Evolutionary conservation across 2,329 filamentous ascomycete species (phyloP).

Genomic region (Cladophialophora exuberans): DNA sequence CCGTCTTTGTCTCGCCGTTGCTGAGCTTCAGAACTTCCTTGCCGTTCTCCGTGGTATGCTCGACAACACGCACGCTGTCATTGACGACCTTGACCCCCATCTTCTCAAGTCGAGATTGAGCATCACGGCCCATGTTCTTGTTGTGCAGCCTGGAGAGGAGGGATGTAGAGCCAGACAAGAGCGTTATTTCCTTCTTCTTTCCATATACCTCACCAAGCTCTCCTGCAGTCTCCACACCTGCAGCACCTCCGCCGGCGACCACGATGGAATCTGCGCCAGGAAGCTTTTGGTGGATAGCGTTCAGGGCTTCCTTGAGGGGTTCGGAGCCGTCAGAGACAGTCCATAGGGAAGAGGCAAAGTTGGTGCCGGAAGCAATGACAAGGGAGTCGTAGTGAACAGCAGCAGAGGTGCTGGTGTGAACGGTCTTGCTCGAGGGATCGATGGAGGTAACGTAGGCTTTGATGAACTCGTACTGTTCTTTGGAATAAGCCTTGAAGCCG

Average conservation of each 20-base stretch:
- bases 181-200: slow-evolving; percentile 44
- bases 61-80: slow-evolving; percentile 41
- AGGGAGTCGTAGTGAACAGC: slow-evolving; percentile 56
- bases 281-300: slow-evolving; percentile 41
- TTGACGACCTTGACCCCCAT: slow-evolving; percentile 52
- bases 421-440: slow-evolving; percentile 46
- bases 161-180: slow-evolving; percentile 46
- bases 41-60: slow-evolving; percentile 36
- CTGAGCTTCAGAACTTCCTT: slow-evolving; percentile 48
- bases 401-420: slow-evolving; percentile 46
- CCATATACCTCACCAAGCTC: slow-evolving; percentile 50
- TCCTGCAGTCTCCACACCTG: slow-evolving; percentile 54
- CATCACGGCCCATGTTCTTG: slow-evolving; percentile 41
- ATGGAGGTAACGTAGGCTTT: slow-evolving; percentile 54
- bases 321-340: slow-evolving; percentile 50
- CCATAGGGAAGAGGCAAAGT: slow-evolving; percentile 43
- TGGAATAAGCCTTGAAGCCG: slow-evolving; percentile 55
- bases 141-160: slow-evolving; percentile 49
- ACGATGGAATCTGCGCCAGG: slow-evolving; percentile 48
- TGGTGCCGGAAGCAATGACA: slow-evolving; percentile 59
- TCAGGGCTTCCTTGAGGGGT: slow-evolving; percentile 39
- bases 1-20: slow-evolving; percentile 51
- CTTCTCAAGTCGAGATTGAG: slow-evolving; percentile 51
- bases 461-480: slow-evolving; percentile 54
- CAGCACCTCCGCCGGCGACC: slow-evolving; percentile 53